Conservation (phyloP, 306 rosid species). For the Sesbania bispinosa region DNA sequence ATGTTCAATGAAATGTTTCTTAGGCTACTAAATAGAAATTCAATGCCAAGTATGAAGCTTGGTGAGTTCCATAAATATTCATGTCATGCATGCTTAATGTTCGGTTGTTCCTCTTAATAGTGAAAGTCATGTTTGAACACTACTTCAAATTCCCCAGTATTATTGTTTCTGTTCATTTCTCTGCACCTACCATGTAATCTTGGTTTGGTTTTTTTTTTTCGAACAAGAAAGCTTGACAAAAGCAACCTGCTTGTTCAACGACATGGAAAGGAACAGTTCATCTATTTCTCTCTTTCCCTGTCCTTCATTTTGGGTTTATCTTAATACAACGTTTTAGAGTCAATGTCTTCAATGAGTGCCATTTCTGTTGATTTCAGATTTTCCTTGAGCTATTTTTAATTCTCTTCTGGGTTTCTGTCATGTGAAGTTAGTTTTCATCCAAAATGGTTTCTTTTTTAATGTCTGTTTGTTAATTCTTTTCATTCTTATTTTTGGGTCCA, state of each 20-base stretch:
- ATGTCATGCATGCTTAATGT: no score
- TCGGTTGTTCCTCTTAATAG: not conserved
- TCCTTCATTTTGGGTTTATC: not conserved
- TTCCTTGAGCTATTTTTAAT: not conserved
- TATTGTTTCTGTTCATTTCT: constrained; percentile 10
- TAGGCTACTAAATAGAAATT: not conserved
- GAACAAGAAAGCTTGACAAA: not conserved
- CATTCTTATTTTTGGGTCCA: no score
- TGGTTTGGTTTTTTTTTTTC: not conserved
- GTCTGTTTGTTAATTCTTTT: no score
- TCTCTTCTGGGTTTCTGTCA: no score
- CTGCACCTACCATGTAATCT: not conserved
- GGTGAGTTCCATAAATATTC: no score
- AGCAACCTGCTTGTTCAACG: not conserved
- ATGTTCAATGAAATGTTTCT: not conserved
- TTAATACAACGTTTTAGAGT: not conserved
- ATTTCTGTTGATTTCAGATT: not conserved
- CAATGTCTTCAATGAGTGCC: not conserved
- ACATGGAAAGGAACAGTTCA: not conserved
- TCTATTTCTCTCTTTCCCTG: not conserved
- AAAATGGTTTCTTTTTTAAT: no score
- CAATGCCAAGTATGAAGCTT: not conserved
- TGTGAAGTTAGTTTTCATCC: no score
- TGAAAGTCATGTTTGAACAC: not conserved
- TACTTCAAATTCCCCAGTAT: not conserved